Evolutionary conservation across 306 rosid genomes (phyloP), one percentile per base, ranked within the genome.

Genomic region (Castanea mollissima): DNA sequence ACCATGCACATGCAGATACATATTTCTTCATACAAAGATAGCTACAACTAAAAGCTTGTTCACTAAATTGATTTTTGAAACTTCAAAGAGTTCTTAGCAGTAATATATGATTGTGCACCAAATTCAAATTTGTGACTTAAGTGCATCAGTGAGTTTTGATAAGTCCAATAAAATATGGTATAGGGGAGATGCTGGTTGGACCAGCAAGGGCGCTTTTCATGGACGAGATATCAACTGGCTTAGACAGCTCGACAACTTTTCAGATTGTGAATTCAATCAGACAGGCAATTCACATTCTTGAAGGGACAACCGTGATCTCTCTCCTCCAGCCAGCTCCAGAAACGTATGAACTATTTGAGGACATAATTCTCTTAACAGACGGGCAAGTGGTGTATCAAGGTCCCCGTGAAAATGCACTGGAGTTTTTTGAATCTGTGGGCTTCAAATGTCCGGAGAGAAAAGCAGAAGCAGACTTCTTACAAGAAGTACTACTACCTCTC

Each of bases 101-200:
- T 8, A 41, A 41, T 41, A 8, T 41, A 2, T 41, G 11, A 41
- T 41, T 2, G 46, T 41, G 12, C 3, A 38, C 46, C 46, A 38
- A 38, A 38, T 41, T 41, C 46, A 41, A 41, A 41, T 41, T 41
- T 41, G 46, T 41, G 46, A 41, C 2, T 41, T 41, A 8, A 41
- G 46, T 41, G 46, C 46, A 41, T 41, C 46, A 8, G 46, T 41
- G 46, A 41, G 46, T 41, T 41, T 41, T 41, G 46, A 2, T n/a
- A 8, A 41, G 46, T 41, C 46, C 46, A 41, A 41, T 41, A 41
- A 41, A 70, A 77, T n/a, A 55, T 82, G 74, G 52, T 9, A 73
- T 31, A 94, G 98, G 97, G 77, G 98, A 94, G 91, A 94, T 94
- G 92, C 89, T 94, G 76, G 97, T 92, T 86, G 98, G 98, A 84